Conservation (phyloP, 306 rosid species). For the Glycyrrhiza uralensis region DNA sequence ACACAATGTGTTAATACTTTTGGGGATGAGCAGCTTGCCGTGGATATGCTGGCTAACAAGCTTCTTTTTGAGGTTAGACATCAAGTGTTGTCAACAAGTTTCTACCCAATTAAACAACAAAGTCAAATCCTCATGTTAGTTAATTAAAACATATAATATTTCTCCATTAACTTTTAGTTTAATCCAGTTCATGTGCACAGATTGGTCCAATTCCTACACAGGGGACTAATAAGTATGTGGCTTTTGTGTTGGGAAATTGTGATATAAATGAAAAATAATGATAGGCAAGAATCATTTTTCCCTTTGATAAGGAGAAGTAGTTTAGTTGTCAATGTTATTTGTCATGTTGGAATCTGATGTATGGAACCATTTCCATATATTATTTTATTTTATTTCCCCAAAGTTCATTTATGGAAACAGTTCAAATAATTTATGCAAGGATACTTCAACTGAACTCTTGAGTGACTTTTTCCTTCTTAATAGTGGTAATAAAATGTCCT, state of each 20-base stretch:
- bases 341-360: conserved; percentile 1
- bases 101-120: neutral
- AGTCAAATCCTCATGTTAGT: neutral
- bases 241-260: neutral
- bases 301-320: neutral
- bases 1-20: conserved; percentile 95
- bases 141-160: neutral
- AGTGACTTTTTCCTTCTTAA: too few species aligned
- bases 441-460: neutral
- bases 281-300: neutral
- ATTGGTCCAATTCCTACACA: neutral
- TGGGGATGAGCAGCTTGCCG: conserved; percentile 99
- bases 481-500: neutral
- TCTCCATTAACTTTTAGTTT: neutral
- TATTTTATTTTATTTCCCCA: neutral
- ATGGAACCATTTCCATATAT: neutral
- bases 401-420: neutral
- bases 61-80: conserved; percentile 82
- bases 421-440: neutral
- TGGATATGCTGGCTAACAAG: conserved; percentile 86
- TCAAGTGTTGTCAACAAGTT: neutral
- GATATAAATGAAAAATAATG: neutral
- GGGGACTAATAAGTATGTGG: neutral
- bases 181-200: conserved; percentile 1
- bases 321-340: neutral